Evolutionary conservation across 2,329 filamentous ascomycete species (phyloP).

Genomic region (Neonectria neomacrospora): DNA sequence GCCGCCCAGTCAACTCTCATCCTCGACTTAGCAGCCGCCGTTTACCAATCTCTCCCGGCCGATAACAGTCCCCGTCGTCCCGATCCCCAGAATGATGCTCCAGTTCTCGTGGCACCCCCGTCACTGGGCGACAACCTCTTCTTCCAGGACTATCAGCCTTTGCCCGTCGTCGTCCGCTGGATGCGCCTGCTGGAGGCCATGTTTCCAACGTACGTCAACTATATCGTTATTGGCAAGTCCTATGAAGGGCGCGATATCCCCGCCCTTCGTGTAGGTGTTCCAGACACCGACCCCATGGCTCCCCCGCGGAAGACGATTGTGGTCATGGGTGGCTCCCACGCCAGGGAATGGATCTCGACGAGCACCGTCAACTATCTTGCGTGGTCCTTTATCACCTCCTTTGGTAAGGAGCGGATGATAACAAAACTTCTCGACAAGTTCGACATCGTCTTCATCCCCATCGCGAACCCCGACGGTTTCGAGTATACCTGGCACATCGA

Average conservation of each 20-base stretch:
- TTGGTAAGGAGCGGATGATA: constrained; percentile 76
- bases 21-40: constrained; percentile 79
- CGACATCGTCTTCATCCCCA: constrained; percentile 89
- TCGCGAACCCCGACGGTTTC: constrained; percentile 93
- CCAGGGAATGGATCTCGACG: constrained; percentile 95
- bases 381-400: constrained; percentile 86
- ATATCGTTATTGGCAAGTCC: constrained; percentile 82
- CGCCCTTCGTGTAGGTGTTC: constrained; percentile 79
- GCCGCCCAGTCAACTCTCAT: constrained; percentile 80
- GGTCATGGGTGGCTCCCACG: constrained; percentile 87
- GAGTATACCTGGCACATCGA: constrained; percentile 93
- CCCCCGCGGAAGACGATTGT: constrained; percentile 78
- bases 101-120: constrained; percentile 46
- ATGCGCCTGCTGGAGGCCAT: constrained; percentile 90
- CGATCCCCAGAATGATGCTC: constrained; percentile 44
- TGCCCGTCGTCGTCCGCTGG: constrained; percentile 87
- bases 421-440: constrained; percentile 84
- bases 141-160: constrained; percentile 91
- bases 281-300: constrained; percentile 54
- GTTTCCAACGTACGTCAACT: constrained; percentile 82
- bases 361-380: constrained; percentile 92
- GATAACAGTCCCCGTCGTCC: constrained; percentile 29
- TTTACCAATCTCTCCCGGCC: constrained; percentile 65
- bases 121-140: constrained; percentile 76
- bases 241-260: constrained; percentile 89